Evolutionary conservation across 768 basidiomycete species (phyloP).

Genomic region (Chalciporus piperatus): DNA sequence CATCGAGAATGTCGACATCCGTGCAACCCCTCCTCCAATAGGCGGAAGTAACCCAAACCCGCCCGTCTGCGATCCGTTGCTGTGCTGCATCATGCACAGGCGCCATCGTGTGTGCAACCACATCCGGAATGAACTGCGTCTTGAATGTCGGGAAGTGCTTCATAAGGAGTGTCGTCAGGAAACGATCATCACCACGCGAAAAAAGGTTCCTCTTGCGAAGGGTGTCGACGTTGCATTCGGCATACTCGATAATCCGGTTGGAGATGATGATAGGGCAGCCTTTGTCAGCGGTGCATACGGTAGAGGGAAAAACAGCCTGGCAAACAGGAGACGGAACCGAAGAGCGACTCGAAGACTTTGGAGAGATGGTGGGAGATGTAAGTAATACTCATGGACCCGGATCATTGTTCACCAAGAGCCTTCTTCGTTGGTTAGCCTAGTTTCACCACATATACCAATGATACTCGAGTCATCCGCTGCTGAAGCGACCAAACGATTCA

Average conservation of each 20-base stretch:
- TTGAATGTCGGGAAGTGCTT: conserved; percentile 96
- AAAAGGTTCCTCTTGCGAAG: conserved; percentile 96
- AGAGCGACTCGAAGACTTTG: conserved; percentile 91
- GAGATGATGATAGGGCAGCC: conserved; percentile 96
- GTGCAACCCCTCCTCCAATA: conserved; percentile 45
- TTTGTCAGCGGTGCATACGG: conserved; percentile 92
- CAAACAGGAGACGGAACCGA: conserved; percentile 93
- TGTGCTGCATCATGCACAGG: conserved; percentile 70
- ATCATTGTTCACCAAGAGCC: conserved; percentile 99
- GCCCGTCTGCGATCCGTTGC: conserved; percentile 56
- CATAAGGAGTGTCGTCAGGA: conserved; percentile 87
- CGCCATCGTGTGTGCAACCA: conserved; percentile 86
- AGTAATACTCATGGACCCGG: conserved; percentile 95
- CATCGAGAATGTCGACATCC: conserved; percentile 86
- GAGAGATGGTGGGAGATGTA: conserved; percentile 92
- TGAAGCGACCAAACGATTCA: conserved; percentile 88
- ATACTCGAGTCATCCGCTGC: conserved; percentile 84
- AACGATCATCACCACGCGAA: conserved; percentile 94
- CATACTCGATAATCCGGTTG: conserved; percentile 92
- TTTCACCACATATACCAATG: conserved; percentile 94
- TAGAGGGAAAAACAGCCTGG: conserved; percentile 97
- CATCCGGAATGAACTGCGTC: conserved; percentile 90
- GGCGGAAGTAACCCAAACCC: conserved; percentile 49
- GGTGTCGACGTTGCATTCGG: conserved; percentile 91
- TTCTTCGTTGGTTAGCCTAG: conserved; percentile 88